phyloP scores from a whole-genome alignment of 148 eudicot genomes.

The Heliosperma pusillum region DNA sequence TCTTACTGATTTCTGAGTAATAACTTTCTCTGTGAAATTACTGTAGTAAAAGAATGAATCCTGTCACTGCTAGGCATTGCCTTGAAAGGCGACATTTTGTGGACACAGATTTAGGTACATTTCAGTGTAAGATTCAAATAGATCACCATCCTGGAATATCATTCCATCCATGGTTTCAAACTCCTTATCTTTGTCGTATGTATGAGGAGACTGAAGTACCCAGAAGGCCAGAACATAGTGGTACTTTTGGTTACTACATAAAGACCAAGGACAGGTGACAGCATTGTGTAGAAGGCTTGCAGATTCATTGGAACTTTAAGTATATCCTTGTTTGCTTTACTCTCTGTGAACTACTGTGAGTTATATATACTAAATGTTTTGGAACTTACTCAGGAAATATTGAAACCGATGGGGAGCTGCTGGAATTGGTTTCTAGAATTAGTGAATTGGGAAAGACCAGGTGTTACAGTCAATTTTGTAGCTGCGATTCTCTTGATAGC shows the following conservation, averaged over 20 bases:
- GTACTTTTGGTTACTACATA: no score
- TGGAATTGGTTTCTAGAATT: slow-evolving; percentile 47
- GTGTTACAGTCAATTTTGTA: slow-evolving; percentile 31
- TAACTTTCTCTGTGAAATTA: background rate
- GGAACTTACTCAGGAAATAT: slow-evolving; percentile 41
- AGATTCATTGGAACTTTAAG: background rate
- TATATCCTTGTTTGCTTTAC: background rate
- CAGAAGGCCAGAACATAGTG: no score
- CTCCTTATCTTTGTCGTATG: no score
- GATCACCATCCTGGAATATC: no score
- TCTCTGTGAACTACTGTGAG: background rate
- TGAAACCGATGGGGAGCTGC: slow-evolving; percentile 42
- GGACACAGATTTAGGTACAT: no score
- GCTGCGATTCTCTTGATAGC: slow-evolving; percentile 39
- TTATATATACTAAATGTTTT: background rate
- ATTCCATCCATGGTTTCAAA: no score
- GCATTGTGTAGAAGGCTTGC: background rate
- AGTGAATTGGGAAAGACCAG: slow-evolving; percentile 57
- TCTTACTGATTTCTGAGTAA: background rate
- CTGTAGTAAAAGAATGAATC: background rate
- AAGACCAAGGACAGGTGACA: no score
- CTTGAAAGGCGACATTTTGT: background rate
- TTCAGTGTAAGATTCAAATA: no score
- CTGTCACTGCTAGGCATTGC: background rate
- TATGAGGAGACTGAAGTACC: background rate